These are phyloP conservation scores for Cercospora sesami DNA, from an alignment of 2,329 filamentous ascomycete species.

Conservation along the genomic window DNA sequence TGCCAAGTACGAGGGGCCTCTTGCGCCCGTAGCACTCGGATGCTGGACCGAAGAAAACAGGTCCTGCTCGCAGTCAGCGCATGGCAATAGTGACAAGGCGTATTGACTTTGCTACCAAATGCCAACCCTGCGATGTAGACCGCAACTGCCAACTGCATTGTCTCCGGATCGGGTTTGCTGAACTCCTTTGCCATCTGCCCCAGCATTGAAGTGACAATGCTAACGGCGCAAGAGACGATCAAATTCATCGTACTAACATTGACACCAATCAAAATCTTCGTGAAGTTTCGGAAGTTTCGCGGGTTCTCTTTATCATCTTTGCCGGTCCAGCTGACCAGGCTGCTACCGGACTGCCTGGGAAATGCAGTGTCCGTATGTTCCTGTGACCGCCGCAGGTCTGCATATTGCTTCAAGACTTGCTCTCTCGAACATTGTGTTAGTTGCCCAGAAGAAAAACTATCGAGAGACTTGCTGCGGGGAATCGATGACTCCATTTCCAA, in stretches of 20 bases:
- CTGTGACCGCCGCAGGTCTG: background rate
- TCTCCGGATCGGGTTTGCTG: background rate
- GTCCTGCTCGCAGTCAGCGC: slow-evolving; percentile 34
- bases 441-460: background rate
- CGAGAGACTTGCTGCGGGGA: background rate
- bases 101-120: slow-evolving; percentile 11
- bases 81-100: too few species aligned
- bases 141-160: slow-evolving; percentile 11
- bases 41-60: slow-evolving; percentile 59
- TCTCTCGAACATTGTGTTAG: background rate
- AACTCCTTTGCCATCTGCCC: slow-evolving; percentile 2
- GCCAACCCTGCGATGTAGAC: slow-evolving; percentile 23
- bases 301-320: slow-evolving; percentile 15
- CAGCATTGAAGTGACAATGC: slow-evolving; percentile 16
- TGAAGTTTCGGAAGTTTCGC: slow-evolving; percentile 10
- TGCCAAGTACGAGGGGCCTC: slow-evolving; percentile 52
- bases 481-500: too few species aligned
- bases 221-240: slow-evolving; percentile 22
- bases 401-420: background rate
- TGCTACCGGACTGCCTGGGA: background rate
- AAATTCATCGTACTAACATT: slow-evolving; percentile 21
- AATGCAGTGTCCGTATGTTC: slow-evolving; percentile 13
- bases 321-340: slow-evolving; percentile 12
- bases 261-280: slow-evolving; percentile 14
- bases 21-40: slow-evolving; percentile 58